phyloP scores from a whole-genome alignment of 495 filamentous ascomycete species.

The Tuber umbilicatum region DNA sequence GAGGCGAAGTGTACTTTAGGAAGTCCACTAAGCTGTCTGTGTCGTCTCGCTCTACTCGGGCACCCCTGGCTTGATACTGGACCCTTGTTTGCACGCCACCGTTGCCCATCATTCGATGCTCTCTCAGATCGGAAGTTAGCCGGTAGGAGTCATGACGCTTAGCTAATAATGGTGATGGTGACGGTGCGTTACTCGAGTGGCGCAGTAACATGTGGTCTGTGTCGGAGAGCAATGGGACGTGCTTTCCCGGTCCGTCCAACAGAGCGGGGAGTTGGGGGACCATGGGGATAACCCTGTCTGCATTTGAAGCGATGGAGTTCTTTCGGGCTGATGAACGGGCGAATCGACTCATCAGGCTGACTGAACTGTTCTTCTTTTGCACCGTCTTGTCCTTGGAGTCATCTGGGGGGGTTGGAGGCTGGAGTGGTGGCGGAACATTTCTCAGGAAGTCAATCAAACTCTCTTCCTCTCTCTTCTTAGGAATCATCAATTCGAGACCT shows the following conservation, averaged over 20 bases:
- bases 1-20: constrained; percentile 35
- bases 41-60: constrained; percentile 20
- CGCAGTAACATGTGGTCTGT: background rate
- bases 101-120: constrained; percentile 8
- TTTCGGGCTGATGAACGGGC: constrained; percentile 45
- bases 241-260: background rate
- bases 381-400: constrained; percentile 42
- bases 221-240: background rate
- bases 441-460: constrained; percentile 73
- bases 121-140: background rate
- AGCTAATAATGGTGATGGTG: background rate
- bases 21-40: constrained; percentile 34
- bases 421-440: constrained; percentile 67
- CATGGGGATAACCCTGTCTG: constrained; percentile 17
- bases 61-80: constrained; percentile 26
- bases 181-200: background rate
- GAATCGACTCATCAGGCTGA: constrained; percentile 59
- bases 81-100: constrained; percentile 18
- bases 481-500: constrained; percentile 38
- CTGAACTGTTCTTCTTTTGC: constrained; percentile 57
- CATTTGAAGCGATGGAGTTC: constrained; percentile 39
- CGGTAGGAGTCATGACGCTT: background rate
- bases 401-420: constrained; percentile 47
- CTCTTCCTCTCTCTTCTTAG: constrained; percentile 52
- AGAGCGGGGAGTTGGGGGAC: background rate